Evolutionary conservation across 768 basidiomycete species (phyloP), one percentile per base, ranked within the genome.

Genomic region (Pulveroboletus frians): DNA sequence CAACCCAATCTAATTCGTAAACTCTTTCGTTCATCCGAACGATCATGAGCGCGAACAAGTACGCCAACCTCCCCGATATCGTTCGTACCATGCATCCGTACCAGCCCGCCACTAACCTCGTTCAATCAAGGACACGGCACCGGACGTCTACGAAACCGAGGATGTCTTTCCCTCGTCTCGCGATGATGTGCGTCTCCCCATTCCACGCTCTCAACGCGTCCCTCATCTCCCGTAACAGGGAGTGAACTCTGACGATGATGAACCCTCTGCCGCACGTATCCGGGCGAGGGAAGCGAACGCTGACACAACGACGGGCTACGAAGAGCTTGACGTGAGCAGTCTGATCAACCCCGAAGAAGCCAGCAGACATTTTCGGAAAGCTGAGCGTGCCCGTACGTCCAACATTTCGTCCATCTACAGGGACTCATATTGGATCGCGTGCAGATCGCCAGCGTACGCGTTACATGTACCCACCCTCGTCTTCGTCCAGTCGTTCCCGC

Each of bases 71-170:
- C 3, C 92, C 92, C n/a, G 92, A 95, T 64, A 94, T 95, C 49
- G 92, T 93, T 58, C 48, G 86, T 76, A 37, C 39, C 43, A 29
- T 18, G 4, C 15, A 18, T 30, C 23, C 3, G 29, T 6, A 6
- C 20, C 13, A 18, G 23, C 7, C 18, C 23, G 14, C 15, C 10
- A 32, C 47, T 50, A 50, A 59, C 46, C 31, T 37, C 9, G 39
- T 27, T 39, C 48, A 9, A 46, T 29, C 37, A 60, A 95, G 92
- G 92, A 93, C 69, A 89, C 88, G 11, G 91, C 89, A 2, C 91
- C 80, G 35, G 92, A 95, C 66, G 80, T 95, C 38, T 95, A 95
- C 62, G 92, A 95, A 64, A 95, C 92, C 0, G 86, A 89, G 39
- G 92, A 95, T 56, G 73, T 80, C 14, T 76, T 83, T 60, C 83